Evolutionary conservation across 2,329 filamentous ascomycete species (phyloP), one percentile per base, ranked within the genome.

Genomic region (Ophiostoma novo-ulmi): DNA sequence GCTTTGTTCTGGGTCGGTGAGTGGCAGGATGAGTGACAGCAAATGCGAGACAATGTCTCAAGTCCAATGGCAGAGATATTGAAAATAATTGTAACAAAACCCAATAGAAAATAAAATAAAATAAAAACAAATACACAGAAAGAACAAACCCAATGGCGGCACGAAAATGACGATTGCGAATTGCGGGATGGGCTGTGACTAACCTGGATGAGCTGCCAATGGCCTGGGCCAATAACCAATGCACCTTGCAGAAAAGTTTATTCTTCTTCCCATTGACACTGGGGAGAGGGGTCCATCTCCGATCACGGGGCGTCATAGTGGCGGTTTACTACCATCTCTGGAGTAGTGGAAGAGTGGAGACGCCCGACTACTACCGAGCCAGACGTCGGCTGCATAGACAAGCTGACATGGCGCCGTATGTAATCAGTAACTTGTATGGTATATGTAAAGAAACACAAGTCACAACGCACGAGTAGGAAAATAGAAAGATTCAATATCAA

Each of bases 231-330:
- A n/a, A 48, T 20, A 48, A 20, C 17, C 44, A 48, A 20, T 20
- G 31, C 31, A 31, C 31, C 31, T 3, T 31, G 31, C 31, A 48
- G 14, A 8, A n/a, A 48, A 7, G 44, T 38, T 36, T n/a, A 10
- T 5, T 26, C 31, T 31, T 35, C 31, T 48, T 7, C n/a, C 31
- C 41, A 44, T 14, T 44, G n/a, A 48, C 17, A 20, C 26, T 55
- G 67, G 67, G 52, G 67, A 61, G 67, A 63, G 20, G 35, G 38
- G 64, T 36, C 38, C 35, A 35, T 35, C n/a, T 67, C 64, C 64
- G 64, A 67, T 41, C 20, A 38, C 64, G 64, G 64, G 38, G 39
- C 35, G 52, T 5, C 44, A 14, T 58, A 14, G 31, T 31, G 31
- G 31, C 31, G 31, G 31, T 31, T 31, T 31, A 31, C 31, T 31